These are phyloP conservation scores for Hymenoscyphus infarciens DNA, from an alignment of 2,329 filamentous ascomycete species.

Conservation along the genomic window DNA sequence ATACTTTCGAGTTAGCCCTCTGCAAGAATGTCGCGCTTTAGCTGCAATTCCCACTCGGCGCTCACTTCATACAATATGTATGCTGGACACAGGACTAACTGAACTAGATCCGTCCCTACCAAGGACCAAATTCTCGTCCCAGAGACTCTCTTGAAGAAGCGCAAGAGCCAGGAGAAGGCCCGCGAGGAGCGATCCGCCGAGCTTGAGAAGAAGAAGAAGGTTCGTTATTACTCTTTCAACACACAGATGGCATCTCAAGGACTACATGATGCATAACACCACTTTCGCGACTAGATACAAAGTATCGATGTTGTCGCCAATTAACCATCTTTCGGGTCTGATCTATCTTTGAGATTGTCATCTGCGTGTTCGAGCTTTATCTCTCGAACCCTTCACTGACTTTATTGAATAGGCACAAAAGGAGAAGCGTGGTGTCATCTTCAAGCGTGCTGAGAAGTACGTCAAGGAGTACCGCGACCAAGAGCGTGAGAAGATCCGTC, in stretches of 20 bases:
- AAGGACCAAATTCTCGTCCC: slow-evolving; percentile 95
- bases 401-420: slow-evolving; percentile 74
- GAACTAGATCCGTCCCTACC: slow-evolving; percentile 82
- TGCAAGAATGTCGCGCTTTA: slow-evolving; percentile 86
- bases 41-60: slow-evolving; percentile 92
- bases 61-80: slow-evolving; percentile 59
- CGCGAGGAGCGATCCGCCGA: slow-evolving; percentile 82
- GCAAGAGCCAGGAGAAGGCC: slow-evolving; percentile 99
- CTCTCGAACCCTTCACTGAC: slow-evolving; percentile 37
- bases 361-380: slow-evolving; percentile 18
- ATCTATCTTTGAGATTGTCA: slow-evolving; percentile 41
- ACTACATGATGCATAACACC: slow-evolving; percentile 81
- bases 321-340: slow-evolving; percentile 99
- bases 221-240: slow-evolving; percentile 39
- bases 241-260: slow-evolving; percentile 38
- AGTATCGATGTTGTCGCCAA: slow-evolving; percentile 94
- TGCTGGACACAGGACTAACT: slow-evolving; percentile 75
- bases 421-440: slow-evolving; percentile 97
- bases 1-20: slow-evolving; percentile 75
- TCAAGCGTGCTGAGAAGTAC: slow-evolving; percentile 99
- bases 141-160: slow-evolving; percentile 99
- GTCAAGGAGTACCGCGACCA: slow-evolving; percentile 98
- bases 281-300: slow-evolving; percentile 80
- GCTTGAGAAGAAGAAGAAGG: slow-evolving; percentile 84
- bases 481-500: slow-evolving; percentile 97